These are phyloP conservation scores for Mallotus nudiflorus DNA, from an alignment of 345 rosid species.

Conservation along the genomic window DNA sequence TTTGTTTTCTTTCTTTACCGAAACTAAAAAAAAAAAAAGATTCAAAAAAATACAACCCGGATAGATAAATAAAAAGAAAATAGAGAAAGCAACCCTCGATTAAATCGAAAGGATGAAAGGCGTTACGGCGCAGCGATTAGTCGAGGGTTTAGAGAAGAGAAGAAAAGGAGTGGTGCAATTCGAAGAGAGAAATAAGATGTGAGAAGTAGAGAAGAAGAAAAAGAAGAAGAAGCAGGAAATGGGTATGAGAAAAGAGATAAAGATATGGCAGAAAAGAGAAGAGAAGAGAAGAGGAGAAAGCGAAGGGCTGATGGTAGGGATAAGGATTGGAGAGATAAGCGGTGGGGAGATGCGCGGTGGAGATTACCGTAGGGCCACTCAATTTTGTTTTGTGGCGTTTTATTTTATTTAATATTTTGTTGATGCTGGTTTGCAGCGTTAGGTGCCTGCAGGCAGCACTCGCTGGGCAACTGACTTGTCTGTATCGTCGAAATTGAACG, in stretches of 20 bases:
- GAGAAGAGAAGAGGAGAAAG: neutral
- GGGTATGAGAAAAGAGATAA: neutral
- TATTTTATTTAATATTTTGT: neutral
- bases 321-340: slow-evolving; percentile 58
- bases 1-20: slow-evolving; percentile 6
- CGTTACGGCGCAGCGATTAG: slow-evolving; percentile 39
- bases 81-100: slow-evolving; percentile 46
- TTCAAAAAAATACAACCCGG: slow-evolving; percentile 15
- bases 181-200: no score
- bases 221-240: neutral
- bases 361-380: slow-evolving; percentile 59
- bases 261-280: neutral
- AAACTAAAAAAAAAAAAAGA: neutral
- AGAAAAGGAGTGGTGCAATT: neutral
- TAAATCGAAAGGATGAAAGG: slow-evolving; percentile 34
- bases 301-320: slow-evolving; percentile 14
- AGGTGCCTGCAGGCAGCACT: no score
- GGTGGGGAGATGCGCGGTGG: slow-evolving; percentile 36
- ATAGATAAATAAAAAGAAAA: neutral
- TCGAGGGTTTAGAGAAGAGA: slow-evolving; percentile 36
- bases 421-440: no score
- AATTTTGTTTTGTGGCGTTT: neutral
- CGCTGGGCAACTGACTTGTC: no score
- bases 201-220: neutral
- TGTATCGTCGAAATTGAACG: no score